These are phyloP conservation scores for Albugo laibachii DNA, from an alignment of 352 stramenopile species.

Conservation along the genomic window DNA sequence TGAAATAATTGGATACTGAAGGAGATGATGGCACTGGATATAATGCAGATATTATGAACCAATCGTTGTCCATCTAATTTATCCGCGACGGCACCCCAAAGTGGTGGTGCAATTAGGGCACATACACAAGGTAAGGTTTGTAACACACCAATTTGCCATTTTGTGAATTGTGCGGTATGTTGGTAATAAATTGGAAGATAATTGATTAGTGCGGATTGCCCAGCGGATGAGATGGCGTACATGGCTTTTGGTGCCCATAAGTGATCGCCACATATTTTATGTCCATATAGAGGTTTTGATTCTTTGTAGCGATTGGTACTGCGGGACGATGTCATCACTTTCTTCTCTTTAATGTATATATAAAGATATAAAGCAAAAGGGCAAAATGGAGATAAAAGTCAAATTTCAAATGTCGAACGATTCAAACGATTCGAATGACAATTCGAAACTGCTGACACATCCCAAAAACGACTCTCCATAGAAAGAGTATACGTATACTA, in stretches of 20 bases:
- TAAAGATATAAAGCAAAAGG: too few species aligned
- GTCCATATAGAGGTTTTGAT: too few species aligned
- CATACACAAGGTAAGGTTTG: constrained; percentile 45
- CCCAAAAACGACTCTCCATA: too few species aligned
- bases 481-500: too few species aligned
- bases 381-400: too few species aligned
- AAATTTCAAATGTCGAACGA: too few species aligned
- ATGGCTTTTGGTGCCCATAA: constrained; percentile 61
- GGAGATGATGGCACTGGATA: constrained; percentile 32
- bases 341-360: too few species aligned
- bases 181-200: constrained; percentile 62
- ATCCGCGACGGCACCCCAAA: constrained; percentile 57
- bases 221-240: constrained; percentile 47
- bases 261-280: too few species aligned
- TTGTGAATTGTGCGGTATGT: constrained; percentile 36
- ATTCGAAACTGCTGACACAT: too few species aligned
- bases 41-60: constrained; percentile 38
- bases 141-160: constrained; percentile 58
- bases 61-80: constrained; percentile 33
- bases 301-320: too few species aligned
- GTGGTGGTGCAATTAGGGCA: constrained; percentile 32
- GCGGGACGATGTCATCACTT: too few species aligned
- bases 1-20: constrained; percentile 32
- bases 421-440: too few species aligned
- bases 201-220: constrained; percentile 45